Base-by-base conservation (phyloP, 768 basidiomycete species). In the Leccinum imitatum region DNA sequence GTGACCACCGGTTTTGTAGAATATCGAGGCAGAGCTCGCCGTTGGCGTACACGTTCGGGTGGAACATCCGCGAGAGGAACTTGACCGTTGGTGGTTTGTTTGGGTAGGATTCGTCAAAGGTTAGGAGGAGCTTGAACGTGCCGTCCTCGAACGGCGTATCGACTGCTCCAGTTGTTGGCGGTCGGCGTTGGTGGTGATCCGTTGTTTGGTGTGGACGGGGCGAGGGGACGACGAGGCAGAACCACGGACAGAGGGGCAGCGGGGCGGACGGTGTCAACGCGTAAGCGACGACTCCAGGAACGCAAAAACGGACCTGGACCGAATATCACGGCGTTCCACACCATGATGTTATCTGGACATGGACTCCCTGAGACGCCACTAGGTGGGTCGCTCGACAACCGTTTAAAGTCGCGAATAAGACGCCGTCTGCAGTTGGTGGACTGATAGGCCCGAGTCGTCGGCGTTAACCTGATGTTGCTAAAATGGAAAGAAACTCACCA, bases 261-360 rank as follows among this genome's bases (percentile, higher is more conserved):
- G 41, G 41, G 41, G 6, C 35, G 35, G 41, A 44, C n/a, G 0
- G 10, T 23, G 57, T 68, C 21, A 41, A 9, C 41, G 6, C 41
- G 6, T 25, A 39, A 47, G 56, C 47, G 25, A 17, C 17, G 15
- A 11, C 14, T n/a, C 27, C 53, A 19, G 35, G 27, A 17, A 23
- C n/a, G 30, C 4, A 7, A n/a, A 37, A 17, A 77, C 89, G 69
- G 60, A 95, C 96, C 90, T 75, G 97, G 97, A 3, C 97, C 97
- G 71, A 99, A 98, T 63, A 99, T 99, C 59, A 99, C 97, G 2
- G 97, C 97, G 69, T 99, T 99, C 97, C 97, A 99, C 15, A 98
- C 82, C 94, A 98, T 97, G 75, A 99, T 97, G 73, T 98, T 98
- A 73, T 98, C 97, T 3, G 93, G 89, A 71, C 93, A 95, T 71